Base-by-base conservation (phyloP, 139 green algal genomes). In the Yamagishiella unicocca region DNA sequence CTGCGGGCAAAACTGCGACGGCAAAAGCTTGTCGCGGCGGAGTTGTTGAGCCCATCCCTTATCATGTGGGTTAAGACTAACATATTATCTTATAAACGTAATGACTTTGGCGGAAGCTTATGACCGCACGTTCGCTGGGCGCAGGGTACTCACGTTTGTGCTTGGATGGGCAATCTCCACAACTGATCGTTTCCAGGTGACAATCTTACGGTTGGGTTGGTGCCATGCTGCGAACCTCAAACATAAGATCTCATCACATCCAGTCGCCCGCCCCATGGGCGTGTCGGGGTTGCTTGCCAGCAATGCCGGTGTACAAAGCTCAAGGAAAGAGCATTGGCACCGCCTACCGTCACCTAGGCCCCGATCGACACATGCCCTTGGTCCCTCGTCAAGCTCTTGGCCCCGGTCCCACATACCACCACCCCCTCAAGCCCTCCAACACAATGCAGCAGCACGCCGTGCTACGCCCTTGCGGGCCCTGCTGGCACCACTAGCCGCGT, bases 71-170 rank as follows among this genome's bases (percentile, higher is more conserved):
- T 4, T 29, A 64, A 8, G 1, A 38, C 27, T 3, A 29, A 42
- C 17, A 42, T 14, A 71, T 17, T 8, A 27, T 6, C n/a, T n/a
- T n/a, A 25, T 80, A 25, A 64, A 64, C 17, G 9, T 14, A 43
- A 64, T 31, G 22, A 53, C 31, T 54, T 37, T 29, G 10, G 29
- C 22, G 6, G 43, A 38, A 27, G 6, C 29, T 14, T 55, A 24
- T 58, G 27, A 27, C 12, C 33, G 4, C 68, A 50, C 10, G 37
- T 33, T 22, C 25, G 12, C 10, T 72, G 19, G 24, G 24, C 35
- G 43, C 46, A 82, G 74, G 76, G 33, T 71, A 4, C 24, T 83
- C 0, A 83, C 76, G 4, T 83, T 83, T 22, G 54, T 68, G 14
- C 37, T 83, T 1, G 76, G 76, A 17, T 83, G 76, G 76, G 33